Evolutionary conservation across 2,329 filamentous ascomycete genomes (phyloP), one percentile per base, ranked within the genome.

Genomic region (Fusarium chaquense): DNA sequence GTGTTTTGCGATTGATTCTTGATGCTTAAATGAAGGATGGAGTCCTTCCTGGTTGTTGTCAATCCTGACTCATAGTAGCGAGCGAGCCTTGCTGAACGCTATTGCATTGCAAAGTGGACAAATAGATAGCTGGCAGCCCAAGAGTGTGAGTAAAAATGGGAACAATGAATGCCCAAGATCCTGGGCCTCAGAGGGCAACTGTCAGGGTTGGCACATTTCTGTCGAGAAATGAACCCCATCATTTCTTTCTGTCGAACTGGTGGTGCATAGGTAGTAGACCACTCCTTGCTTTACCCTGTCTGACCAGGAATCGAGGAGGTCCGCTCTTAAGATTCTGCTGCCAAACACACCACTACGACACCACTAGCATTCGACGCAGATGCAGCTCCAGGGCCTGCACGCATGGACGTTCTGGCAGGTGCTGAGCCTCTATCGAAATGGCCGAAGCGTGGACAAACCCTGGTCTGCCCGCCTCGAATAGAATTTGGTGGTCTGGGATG

Each of bases 341-440:
- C 54, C 64, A 67, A 75, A 69, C 72, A 74, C 71, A 74, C 72
- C 72, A 74, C 67, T 54, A 55, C 72, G 69, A 74, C 72, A 74
- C 72, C 72, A 74, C 66, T 50, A 69, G 66, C 72, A 62, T 73
- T 67, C 62, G 71, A 74, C 69, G 60, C 65, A 58, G 57, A 66
- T 62, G 62, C 57, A 40, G 41, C 45, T 56, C 30, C 56, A 58
- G 40, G 54, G 47, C 32, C 56, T 69, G 58, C 50, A 58, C 43
- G 43, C 56, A 41, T 68, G 54, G 63, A 57, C 45, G 45, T 54
- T 35, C 33, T 65, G 55, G 64, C 46, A 62, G 43, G 53, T 36
- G 58, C 60, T 63, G 47, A 44, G 50, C 40, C 32, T 55, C 32
- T 28, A 51, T 56, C 55, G 35, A 51, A 41, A 63, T 57, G 51